Evolutionary conservation across 139 green algal genomes (phyloP), one percentile per base, ranked within the genome.

Genomic region (Microglena sp.): DNA sequence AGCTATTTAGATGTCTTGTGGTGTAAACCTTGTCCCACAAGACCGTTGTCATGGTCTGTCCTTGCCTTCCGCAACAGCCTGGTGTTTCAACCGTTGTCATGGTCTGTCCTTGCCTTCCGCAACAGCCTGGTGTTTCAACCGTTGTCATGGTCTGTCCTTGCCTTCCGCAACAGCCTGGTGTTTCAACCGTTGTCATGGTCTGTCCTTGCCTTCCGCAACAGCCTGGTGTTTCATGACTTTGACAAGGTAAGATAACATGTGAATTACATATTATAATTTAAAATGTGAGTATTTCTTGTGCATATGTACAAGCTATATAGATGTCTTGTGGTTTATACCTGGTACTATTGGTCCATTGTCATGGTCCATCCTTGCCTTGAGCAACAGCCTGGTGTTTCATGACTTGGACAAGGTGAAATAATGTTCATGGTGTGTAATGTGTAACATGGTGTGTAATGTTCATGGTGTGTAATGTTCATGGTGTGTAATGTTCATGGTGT

Each of bases 121-220:
- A 93, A 91, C 78, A 83, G 66, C 8, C 67, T 91, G n/a, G 85
- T 94, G 2, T 86, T 89, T 27, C n/a, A n/a, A n/a, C 83, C 85
- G 1, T 66, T 91, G 55, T 70, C 81, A 2, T 87, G 71, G 70
- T 82, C 75, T 58, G 85, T 89, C 55, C 21, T 87, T 6, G 84
- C 85, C 7, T 86, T 93, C 64, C 69, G 80, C 31, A 93, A 91
- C 78, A 83, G 66, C 8, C 67, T 91, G n/a, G 85, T 94, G 2
- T 86, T 89, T 27, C n/a, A n/a, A n/a, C 83, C 85, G 1, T 66
- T 91, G 55, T 70, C 81, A 2, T 87, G 71, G 70, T 82, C 75
- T 58, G 85, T 89, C 55, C 21, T 87, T 6, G 84, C 85, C 7
- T 86, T 93, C 64, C 69, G 80, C 31, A 93, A 91, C 78, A 83